Evolutionary conservation across 805 yeast species (phyloP).

Genomic region (Cyberlindnera subsufficiens): DNA sequence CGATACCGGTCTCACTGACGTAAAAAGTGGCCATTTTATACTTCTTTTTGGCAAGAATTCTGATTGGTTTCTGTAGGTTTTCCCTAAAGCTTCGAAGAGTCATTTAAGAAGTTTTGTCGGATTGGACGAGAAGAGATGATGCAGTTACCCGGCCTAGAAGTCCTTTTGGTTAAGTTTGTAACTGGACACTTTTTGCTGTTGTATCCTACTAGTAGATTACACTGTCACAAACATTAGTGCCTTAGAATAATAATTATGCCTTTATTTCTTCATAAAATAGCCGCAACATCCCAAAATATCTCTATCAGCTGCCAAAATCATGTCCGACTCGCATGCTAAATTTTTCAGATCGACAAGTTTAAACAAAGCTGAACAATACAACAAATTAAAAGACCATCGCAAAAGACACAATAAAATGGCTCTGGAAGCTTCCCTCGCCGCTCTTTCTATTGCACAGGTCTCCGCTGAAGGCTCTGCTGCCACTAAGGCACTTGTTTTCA

Average conservation of each 20-base stretch:
- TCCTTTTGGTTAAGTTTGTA: too few species aligned
- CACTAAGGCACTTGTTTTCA: constrained; percentile 77
- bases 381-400: not conserved
- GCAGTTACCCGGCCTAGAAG: too few species aligned
- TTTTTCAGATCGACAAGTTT: not conserved
- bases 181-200: too few species aligned
- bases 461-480: constrained; percentile 44
- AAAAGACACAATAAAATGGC: constrained; percentile 41
- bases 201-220: too few species aligned
- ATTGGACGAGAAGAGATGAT: too few species aligned
- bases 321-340: too few species aligned
- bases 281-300: too few species aligned
- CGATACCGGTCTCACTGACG: constrained; percentile 75
- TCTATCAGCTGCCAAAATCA: not conserved
- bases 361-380: not conserved
- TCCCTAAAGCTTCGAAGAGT: not conserved
- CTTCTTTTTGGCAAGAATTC: not conserved
- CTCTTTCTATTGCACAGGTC: constrained; percentile 55
- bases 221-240: too few species aligned
- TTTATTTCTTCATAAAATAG: too few species aligned
- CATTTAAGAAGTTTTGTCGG: too few species aligned
- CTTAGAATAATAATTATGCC: too few species aligned
- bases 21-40: constrained; percentile 35
- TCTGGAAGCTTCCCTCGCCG: constrained; percentile 61
- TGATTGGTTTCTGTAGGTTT: not conserved